Conservation (phyloP, 2,329 filamentous ascomycete species). For the Alternaria sp. region DNA sequence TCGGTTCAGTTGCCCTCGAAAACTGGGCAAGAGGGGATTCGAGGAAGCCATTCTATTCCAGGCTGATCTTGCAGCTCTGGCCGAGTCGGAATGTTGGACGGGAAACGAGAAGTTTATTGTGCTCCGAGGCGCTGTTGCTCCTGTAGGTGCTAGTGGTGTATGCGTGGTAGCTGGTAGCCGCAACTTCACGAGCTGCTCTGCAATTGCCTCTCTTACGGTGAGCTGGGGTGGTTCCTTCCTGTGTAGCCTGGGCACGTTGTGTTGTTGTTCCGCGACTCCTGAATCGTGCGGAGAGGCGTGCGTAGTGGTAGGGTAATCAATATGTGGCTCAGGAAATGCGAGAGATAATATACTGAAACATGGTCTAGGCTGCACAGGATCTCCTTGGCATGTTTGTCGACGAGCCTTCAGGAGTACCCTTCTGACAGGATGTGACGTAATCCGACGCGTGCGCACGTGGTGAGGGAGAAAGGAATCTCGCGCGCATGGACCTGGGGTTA, state of each 20-base stretch:
- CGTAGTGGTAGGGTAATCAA: neutral
- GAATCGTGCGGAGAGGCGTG: neutral
- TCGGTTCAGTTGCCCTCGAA: neutral
- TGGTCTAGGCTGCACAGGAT: neutral
- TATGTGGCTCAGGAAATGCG: neutral
- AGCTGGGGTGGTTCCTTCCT: neutral
- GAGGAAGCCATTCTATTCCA: constrained; percentile 2
- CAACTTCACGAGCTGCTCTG: constrained; percentile 6
- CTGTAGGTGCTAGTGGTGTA: neutral
- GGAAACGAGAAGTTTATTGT: constrained; percentile 2
- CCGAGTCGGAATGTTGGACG: neutral
- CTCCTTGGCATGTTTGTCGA: neutral
- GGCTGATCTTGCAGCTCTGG: neutral
- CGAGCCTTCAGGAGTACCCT: neutral
- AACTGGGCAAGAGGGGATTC: neutral
- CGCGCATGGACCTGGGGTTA: neutral
- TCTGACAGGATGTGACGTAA: neutral
- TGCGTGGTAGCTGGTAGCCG: neutral
- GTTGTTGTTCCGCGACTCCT: neutral
- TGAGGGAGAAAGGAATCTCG: neutral
- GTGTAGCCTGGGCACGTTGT: neutral
- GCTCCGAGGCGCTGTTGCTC: neutral
- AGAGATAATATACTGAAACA: neutral
- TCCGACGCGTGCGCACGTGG: constrained; percentile 9
- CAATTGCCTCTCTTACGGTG: constrained; percentile 5